Conservation (phyloP, 257 asterid genomes). For the Buddleja alternifolia region DNA sequence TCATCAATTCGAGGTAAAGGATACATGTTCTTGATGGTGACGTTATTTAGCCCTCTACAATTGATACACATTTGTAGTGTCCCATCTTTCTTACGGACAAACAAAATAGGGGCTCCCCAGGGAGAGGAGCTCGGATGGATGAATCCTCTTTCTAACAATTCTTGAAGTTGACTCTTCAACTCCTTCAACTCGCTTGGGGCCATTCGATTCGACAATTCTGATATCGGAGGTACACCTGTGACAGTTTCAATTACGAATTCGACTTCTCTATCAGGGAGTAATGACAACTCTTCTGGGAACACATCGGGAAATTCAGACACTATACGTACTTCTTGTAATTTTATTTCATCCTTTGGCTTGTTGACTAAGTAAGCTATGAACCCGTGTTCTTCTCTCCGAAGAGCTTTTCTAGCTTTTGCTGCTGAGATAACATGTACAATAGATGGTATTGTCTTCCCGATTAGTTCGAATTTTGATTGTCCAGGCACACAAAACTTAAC, state of each 20-base stretch:
- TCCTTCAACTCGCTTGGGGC: too few species aligned
- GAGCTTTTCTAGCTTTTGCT: background rate
- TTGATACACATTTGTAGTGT: background rate
- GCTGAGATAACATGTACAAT: too few species aligned
- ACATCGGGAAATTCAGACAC: too few species aligned
- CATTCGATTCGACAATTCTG: too few species aligned
- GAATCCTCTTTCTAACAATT: too few species aligned
- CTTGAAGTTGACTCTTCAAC: too few species aligned
- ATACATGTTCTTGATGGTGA: background rate
- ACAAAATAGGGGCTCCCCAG: background rate
- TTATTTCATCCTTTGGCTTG: background rate
- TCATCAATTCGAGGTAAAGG: background rate
- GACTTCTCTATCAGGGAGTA: too few species aligned
- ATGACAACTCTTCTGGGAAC: too few species aligned
- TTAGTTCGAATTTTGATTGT: too few species aligned
- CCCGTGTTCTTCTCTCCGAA: background rate
- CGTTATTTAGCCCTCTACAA: background rate
- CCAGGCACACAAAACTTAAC: background rate
- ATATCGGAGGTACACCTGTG: too few species aligned
- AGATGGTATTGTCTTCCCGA: background rate
- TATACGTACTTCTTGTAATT: background rate
- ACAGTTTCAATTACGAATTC: too few species aligned
- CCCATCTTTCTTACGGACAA: background rate
- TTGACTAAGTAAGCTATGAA: background rate
- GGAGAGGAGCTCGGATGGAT: background rate